Base-by-base conservation (phyloP, 495 filamentous ascomycete species). In the Hypoxylon intermedium region DNA sequence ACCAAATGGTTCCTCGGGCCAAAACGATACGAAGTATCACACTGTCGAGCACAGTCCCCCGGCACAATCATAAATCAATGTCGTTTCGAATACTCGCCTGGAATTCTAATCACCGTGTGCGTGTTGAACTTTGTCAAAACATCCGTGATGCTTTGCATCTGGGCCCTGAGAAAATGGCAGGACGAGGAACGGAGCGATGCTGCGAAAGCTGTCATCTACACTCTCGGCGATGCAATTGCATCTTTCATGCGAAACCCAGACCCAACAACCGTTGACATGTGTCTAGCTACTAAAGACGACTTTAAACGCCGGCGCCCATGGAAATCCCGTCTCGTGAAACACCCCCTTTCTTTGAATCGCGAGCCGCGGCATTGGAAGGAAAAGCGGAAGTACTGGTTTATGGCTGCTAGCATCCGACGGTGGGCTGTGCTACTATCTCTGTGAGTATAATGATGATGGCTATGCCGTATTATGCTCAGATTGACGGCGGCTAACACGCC, bases 191-290 rank as follows among this genome's bases (percentile, higher is more conserved):
- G 30, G 6, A 18, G 12, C 13, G 26, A 51, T 18, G 38, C 15
- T 4, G 38, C 56, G 1, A 50, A 33, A 40, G 53, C 31, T 20
- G 13, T 38, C 9, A 28, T 67, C 13, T 54, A 24, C 33, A 73
- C 70, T 2, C 58, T 73, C 6, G 68, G 70, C 11, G 70, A 73
- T 38, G 68, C 68, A 12, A 66, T 73, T 0, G 63, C 68, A 11
- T 73, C 70, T n/a, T 73, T 73, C 11, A 67, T 72, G 36, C 50
- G 48, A 20, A 30, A 59, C 0, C 70, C 68, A 1, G 75, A 79
- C 40, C 53, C 65, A 1, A 67, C 67, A 6, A 77, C 68, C 0
- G 20, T 7, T 7, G 31, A 71, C 33, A 71, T 71, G 65, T 36
- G 68, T 16, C 49, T 71, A 0, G 62, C 66, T 1, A 64, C 55